Conservation (phyloP, 179 eudicot genomes). For the Sideroxylon spinosum region DNA sequence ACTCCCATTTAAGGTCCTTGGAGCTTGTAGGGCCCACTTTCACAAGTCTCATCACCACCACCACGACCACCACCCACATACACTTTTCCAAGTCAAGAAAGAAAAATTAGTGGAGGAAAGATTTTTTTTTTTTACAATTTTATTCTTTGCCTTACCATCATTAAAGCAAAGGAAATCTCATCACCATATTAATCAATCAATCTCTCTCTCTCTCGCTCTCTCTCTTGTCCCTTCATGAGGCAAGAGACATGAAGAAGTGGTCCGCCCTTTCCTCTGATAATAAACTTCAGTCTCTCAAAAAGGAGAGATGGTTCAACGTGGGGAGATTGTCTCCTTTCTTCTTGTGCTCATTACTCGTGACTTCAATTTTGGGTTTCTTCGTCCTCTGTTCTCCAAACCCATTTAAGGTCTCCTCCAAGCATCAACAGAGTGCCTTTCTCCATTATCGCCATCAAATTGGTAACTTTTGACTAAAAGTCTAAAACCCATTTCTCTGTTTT, state of each 20-base stretch:
- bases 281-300: background rate
- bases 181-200: background rate
- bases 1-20: background rate
- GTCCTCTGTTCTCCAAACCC: slow-evolving; percentile 14
- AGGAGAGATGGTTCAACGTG: slow-evolving; percentile 11
- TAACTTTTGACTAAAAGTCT: background rate
- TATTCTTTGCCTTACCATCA: background rate
- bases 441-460: background rate
- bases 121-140: background rate
- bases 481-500: background rate
- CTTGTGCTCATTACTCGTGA: background rate
- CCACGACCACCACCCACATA: background rate
- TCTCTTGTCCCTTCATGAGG: background rate
- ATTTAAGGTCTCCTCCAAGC: slow-evolving; percentile 13
- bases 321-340: slow-evolving; percentile 6
- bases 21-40: background rate
- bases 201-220: slow-evolving; percentile 1
- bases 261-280: background rate
- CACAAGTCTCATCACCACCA: background rate
- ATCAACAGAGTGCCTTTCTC: background rate
- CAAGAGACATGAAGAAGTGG: background rate
- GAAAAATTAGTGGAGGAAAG: no score
- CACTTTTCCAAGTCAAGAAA: background rate
- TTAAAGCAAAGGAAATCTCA: background rate
- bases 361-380: slow-evolving; percentile 11